Evolutionary conservation across 129 eudicot genomes (phyloP).

Genomic region (Saussurea involucrata): DNA sequence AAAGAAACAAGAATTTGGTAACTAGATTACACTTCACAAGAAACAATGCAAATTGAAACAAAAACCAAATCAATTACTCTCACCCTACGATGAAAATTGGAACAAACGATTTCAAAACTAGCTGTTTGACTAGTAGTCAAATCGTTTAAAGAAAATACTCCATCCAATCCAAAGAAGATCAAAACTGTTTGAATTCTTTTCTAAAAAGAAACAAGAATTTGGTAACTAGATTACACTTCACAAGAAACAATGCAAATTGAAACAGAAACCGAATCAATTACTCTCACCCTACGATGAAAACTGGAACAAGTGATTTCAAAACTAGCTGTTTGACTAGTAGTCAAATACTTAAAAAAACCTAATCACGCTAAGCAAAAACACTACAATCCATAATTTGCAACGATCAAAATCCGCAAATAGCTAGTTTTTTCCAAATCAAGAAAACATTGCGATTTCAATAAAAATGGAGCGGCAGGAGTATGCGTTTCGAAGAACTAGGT

Average conservation of each 20-base stretch:
- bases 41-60: neutral
- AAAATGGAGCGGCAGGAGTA: neutral
- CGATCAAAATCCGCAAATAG: neutral
- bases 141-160: neutral
- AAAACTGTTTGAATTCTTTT: neutral
- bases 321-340: neutral
- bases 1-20: neutral
- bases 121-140: neutral
- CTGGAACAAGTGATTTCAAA: neutral
- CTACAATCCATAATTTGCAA: neutral
- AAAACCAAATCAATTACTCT: neutral
- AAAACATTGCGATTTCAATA: neutral
- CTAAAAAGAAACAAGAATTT: neutral
- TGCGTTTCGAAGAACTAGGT: neutral
- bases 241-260: neutral
- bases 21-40: neutral
- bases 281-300: neutral
- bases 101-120: neutral
- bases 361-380: neutral
- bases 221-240: neutral
- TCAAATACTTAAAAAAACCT: conserved; percentile 21
- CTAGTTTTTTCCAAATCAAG: neutral
- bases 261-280: neutral
- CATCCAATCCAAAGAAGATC: neutral
- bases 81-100: neutral